phyloP scores from a whole-genome alignment of 2,329 filamentous ascomycete species.

The Fusarium papillatum region DNA sequence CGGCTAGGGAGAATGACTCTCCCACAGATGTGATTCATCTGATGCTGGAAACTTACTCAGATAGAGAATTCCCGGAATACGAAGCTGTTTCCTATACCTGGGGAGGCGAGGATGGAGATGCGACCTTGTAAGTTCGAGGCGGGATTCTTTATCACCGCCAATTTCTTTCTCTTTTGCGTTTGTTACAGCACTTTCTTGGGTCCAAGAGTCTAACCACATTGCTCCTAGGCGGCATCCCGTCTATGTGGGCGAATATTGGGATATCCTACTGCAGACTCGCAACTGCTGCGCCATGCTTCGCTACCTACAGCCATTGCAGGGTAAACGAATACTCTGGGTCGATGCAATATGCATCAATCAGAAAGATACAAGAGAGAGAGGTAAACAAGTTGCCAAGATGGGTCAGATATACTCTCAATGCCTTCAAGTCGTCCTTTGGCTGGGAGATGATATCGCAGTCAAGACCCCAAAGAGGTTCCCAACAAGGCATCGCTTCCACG shows the following conservation, averaged over 20 bases:
- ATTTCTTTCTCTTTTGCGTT: too few relatives aligned
- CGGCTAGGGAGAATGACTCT: not conserved
- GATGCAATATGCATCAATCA: conserved; percentile 1
- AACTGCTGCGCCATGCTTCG: conserved; percentile 1
- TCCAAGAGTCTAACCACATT: not conserved
- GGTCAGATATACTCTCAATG: not conserved
- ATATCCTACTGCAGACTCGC: not conserved
- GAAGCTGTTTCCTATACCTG: not conserved
- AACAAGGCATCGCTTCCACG: not conserved
- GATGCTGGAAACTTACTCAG: not conserved
- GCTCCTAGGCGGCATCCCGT: not conserved
- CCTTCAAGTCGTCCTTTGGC: not conserved
- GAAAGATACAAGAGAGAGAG: not conserved
- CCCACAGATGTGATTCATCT: not conserved
- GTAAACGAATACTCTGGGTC: not conserved
- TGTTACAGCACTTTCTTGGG: not conserved
- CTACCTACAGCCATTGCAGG: not conserved
- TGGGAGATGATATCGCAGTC: not conserved
- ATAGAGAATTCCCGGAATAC: not conserved
- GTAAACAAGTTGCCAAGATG: not conserved
- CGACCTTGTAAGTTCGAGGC: not conserved
- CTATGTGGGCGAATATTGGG: not conserved
- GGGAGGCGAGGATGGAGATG: not conserved
- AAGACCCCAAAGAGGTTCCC: not conserved
- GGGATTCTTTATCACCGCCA: not conserved